Evolutionary conservation across 75 land plant genomes (phyloP).

Genomic region (Pinus taeda): DNA sequence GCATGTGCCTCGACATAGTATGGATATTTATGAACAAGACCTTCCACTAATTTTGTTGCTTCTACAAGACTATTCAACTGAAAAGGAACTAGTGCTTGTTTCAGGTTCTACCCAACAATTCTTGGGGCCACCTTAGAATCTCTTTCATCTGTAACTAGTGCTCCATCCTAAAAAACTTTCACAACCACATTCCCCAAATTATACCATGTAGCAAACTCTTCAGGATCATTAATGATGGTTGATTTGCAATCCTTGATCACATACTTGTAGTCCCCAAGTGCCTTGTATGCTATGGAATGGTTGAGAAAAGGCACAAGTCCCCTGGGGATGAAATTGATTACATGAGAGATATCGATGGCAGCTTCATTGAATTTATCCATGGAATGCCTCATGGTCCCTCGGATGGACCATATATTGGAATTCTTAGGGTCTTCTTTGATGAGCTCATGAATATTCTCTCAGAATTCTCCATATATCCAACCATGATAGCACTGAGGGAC

Average conservation of each 20-base stretch:
- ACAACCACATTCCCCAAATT: conserved; percentile 39
- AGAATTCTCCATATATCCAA: conserved; percentile 24
- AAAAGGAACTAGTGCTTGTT: conserved; percentile 45
- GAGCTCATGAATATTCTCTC: conserved; percentile 36
- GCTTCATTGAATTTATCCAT: too few species aligned
- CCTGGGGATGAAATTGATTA: too few species aligned
- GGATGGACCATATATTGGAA: too few species aligned
- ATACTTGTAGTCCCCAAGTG: conserved; percentile 34
- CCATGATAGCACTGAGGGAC: conserved; percentile 32
- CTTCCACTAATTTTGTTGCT: too few species aligned
- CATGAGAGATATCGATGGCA: too few species aligned
- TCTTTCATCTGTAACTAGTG: conserved; percentile 31
- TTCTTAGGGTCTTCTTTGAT: not conserved
- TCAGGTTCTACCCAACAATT: conserved; percentile 43
- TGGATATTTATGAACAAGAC: too few species aligned
- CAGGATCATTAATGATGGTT: conserved; percentile 42
- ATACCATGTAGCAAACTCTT: conserved; percentile 44
- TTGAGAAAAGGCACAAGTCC: too few species aligned
- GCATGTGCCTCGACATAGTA: too few species aligned
- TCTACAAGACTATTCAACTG: conserved; percentile 10
- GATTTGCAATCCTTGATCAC: conserved; percentile 39
- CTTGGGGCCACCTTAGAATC: conserved; percentile 38
- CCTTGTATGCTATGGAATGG: conserved; percentile 37
- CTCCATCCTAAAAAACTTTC: conserved; percentile 25
- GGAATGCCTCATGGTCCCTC: too few species aligned